Percentiles rank a stretch among this genome's conserved stretches.
Evolutionary conservation across 257 asterid species (phyloP).

Genomic region (Henckelia pumila): DNA sequence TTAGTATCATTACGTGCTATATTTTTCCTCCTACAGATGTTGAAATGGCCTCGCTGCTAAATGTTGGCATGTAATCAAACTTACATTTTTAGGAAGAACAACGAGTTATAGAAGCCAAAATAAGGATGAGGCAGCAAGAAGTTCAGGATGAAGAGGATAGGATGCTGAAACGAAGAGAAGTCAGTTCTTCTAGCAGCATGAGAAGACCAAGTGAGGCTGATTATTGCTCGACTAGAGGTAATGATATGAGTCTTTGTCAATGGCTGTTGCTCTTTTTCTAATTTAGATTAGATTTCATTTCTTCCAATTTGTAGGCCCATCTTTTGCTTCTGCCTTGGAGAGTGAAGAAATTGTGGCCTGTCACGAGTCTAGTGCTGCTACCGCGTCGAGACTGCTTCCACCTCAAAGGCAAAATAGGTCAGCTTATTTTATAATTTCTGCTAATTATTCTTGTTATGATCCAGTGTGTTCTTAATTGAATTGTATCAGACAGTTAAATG

Average conservation of each 20-base stretch:
- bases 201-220: slow-evolving; percentile 57
- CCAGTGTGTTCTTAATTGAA: neutral
- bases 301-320: slow-evolving; percentile 44
- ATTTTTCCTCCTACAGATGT: slow-evolving; percentile 4
- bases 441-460: slow-evolving; percentile 1
- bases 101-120: slow-evolving; percentile 95
- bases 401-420: slow-evolving; percentile 80
- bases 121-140: slow-evolving; percentile 94
- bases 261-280: slow-evolving; percentile 11
- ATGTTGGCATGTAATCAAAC: slow-evolving; percentile 1
- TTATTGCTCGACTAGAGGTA: slow-evolving; percentile 68
- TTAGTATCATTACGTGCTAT: slow-evolving; percentile 10
- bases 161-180: slow-evolving; percentile 55
- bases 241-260: slow-evolving; percentile 6
- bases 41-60: slow-evolving; percentile 17
- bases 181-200: slow-evolving; percentile 53
- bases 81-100: slow-evolving; percentile 75
- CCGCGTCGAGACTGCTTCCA: slow-evolving; percentile 39
- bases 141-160: slow-evolving; percentile 86
- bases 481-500: neutral
- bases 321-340: slow-evolving; percentile 61
- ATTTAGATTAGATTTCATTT: slow-evolving; percentile 8
- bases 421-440: neutral
- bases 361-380: slow-evolving; percentile 43
- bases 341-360: slow-evolving; percentile 54